A percentile compares a stretch with the other conserved stretches of the same genome.
These are phyloP conservation scores for Lanmaoa pseudosensibilis DNA, from an alignment of 768 basidiomycete genomes.

Conservation along the genomic window DNA sequence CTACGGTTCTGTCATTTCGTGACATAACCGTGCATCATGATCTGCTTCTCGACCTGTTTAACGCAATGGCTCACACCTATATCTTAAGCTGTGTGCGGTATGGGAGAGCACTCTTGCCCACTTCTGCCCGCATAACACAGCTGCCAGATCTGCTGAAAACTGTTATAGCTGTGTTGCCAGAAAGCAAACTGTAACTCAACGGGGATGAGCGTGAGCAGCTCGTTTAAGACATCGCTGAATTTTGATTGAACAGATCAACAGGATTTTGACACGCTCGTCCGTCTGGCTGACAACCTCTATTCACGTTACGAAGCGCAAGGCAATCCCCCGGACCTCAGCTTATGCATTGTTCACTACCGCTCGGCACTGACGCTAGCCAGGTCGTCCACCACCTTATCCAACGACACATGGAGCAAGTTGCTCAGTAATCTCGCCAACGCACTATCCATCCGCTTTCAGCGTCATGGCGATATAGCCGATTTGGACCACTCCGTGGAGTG, in stretches of 20 bases:
- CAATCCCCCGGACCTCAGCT: constrained; percentile 24
- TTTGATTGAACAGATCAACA: constrained; percentile 5
- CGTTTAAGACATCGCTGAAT: background rate
- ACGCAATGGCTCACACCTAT: constrained; percentile 17
- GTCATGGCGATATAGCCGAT: constrained; percentile 26
- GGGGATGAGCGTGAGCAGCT: constrained; percentile 21
- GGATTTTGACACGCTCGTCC: constrained; percentile 26
- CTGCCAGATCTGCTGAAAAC: background rate
- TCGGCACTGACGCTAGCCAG: constrained; percentile 26
- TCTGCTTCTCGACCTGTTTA: constrained; percentile 3
- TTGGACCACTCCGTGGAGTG: constrained; percentile 30
- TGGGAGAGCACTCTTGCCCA: constrained; percentile 2
- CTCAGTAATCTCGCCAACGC: constrained; percentile 31
- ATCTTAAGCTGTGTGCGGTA: constrained; percentile 4
- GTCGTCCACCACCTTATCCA: constrained; percentile 16
- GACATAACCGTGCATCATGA: background rate
- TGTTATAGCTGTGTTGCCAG: background rate
- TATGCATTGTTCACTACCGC: constrained; percentile 29
- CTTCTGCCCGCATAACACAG: constrained; percentile 2
- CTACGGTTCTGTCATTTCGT: constrained; percentile 10
- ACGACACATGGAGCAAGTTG: constrained; percentile 25
- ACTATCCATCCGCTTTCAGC: constrained; percentile 28
- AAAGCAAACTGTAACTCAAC: background rate
- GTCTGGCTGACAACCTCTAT: constrained; percentile 26
- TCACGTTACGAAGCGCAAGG: constrained; percentile 23